Percentiles rank a stretch among this genome's conserved stretches.
Evolutionary conservation across 2,329 filamentous ascomycete genomes (phyloP).

Genomic region (Elsinoe fawcettii): DNA sequence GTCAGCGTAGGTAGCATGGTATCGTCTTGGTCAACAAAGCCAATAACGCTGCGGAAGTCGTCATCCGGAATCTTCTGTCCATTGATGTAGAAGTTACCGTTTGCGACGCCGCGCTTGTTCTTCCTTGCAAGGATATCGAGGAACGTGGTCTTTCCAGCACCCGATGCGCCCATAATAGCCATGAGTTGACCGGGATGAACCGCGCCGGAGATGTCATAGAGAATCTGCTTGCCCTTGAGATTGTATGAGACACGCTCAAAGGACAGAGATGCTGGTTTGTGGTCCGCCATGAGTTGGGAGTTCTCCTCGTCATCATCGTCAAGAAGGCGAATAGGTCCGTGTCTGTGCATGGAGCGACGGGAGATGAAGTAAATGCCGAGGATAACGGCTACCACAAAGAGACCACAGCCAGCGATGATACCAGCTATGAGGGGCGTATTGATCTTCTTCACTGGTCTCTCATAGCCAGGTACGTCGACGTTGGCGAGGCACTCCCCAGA

Average conservation of each 20-base stretch:
- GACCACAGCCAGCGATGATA: conserved; percentile 75
- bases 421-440: conserved; percentile 94
- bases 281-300: conserved; percentile 78
- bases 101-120: conserved; percentile 77
- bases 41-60: conserved; percentile 85
- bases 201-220: conserved; percentile 70
- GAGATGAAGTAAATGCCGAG: conserved; percentile 81
- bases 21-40: conserved; percentile 97
- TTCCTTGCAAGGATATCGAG: conserved; percentile 92
- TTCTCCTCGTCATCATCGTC: conserved; percentile 84
- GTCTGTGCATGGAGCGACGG: conserved; percentile 53
- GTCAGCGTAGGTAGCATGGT: conserved; percentile 93
- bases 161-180: conserved; percentile 96
- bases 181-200: conserved; percentile 94
- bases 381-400: conserved; percentile 85
- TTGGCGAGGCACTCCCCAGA: conserved; percentile 89
- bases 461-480: conserved; percentile 87
- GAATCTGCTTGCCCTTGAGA: conserved; percentile 80
- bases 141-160: conserved; percentile 95
- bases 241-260: conserved; percentile 84
- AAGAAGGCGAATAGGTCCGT: conserved; percentile 64
- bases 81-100: conserved; percentile 84
- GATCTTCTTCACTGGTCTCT: conserved; percentile 82
- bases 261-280: conserved; percentile 80
- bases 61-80: conserved; percentile 78